Evolutionary conservation across 352 stramenopile genomes (phyloP).

Genomic region (Achlya hypogyna): DNA sequence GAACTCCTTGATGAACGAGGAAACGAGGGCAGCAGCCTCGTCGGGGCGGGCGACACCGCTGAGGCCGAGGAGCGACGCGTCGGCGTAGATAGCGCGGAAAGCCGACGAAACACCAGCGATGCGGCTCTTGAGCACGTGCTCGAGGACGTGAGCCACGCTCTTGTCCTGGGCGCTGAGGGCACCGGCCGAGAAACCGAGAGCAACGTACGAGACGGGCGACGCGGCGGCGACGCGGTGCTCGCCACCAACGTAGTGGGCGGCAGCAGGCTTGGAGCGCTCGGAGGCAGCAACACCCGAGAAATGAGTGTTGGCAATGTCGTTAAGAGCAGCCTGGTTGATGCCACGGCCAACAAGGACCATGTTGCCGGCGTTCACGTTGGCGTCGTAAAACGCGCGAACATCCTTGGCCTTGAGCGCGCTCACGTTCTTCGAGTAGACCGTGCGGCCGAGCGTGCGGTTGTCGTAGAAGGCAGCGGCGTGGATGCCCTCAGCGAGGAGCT

Average conservation of each 20-base stretch:
- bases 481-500: conserved; percentile 46
- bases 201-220: conserved; percentile 58
- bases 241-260: conserved; percentile 64
- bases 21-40: conserved; percentile 50
- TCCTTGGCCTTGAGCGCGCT: conserved; percentile 34
- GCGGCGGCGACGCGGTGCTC: conserved; percentile 66
- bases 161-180: conserved; percentile 31
- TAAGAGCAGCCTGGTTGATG: conserved; percentile 51
- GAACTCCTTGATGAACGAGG: conserved; percentile 60
- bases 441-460: conserved; percentile 55
- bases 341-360: conserved; percentile 53
- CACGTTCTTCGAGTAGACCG: conserved; percentile 42
- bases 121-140: conserved; percentile 46
- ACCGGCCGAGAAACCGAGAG: conserved; percentile 53
- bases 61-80: conserved; percentile 53
- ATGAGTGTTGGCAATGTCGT: conserved; percentile 51
- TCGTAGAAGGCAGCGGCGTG: conserved; percentile 78
- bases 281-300: conserved; percentile 39
- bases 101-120: conserved; percentile 46
- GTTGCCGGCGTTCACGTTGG: conserved; percentile 57
- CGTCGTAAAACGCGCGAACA: conserved; percentile 47
- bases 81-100: conserved; percentile 56
- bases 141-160: conserved; percentile 53
- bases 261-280: conserved; percentile 18
- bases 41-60: conserved; percentile 40